phyloP scores from a whole-genome alignment of 2,329 filamentous ascomycete genomes.

The Aschersonia sp. region DNA sequence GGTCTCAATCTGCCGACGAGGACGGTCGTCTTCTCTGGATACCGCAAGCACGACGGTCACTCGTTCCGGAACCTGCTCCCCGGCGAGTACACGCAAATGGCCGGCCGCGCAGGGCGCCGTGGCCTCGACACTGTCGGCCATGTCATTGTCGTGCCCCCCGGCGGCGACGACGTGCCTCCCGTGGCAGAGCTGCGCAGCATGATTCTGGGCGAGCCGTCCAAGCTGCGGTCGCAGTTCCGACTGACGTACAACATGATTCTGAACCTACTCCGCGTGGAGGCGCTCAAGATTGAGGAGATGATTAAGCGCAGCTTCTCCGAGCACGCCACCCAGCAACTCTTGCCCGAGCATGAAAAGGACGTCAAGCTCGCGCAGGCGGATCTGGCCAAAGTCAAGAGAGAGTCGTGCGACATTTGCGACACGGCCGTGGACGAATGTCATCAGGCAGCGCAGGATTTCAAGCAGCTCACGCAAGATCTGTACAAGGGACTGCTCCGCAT shows the following conservation, averaged over 20 bases:
- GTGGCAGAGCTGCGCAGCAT: conserved; percentile 74
- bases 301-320: conserved; percentile 99
- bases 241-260: conserved; percentile 99
- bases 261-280: conserved; percentile 86
- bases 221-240: conserved; percentile 88
- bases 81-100: conserved; percentile 98
- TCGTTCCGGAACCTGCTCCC: conserved; percentile 81
- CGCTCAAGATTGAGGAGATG: conserved; percentile 98
- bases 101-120: conserved; percentile 81
- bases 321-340: conserved; percentile 84
- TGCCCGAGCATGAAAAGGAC: conserved; percentile 91
- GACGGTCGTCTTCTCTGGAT: conserved; percentile 95
- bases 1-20: conserved; percentile 88
- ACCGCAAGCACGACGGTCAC: conserved; percentile 89
- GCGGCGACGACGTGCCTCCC: conserved; percentile 73
- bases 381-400: conserved; percentile 76
- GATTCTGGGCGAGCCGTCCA: conserved; percentile 91
- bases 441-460: conserved; percentile 65
- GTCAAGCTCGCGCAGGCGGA: conserved; percentile 87
- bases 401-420: conserved; percentile 72
- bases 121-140: conserved; percentile 86
- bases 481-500: conserved; percentile 65
- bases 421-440: conserved; percentile 68
- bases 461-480: conserved; percentile 64
- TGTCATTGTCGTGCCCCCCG: conserved; percentile 82